These are phyloP conservation scores for Penicillium occitanis DNA, from an alignment of 2,329 filamentous ascomycete genomes.

Conservation along the genomic window DNA sequence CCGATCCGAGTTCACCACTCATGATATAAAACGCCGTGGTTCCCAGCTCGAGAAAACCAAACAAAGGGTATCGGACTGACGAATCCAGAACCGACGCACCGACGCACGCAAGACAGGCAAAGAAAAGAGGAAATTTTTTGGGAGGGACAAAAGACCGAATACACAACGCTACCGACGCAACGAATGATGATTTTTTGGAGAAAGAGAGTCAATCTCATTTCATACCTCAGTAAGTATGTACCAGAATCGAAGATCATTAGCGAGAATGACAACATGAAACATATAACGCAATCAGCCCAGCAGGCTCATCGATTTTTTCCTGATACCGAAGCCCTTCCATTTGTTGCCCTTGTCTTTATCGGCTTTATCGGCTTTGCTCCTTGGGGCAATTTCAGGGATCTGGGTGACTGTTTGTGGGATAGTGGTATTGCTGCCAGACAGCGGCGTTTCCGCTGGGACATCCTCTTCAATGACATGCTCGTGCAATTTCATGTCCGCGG, in stretches of 20 bases:
- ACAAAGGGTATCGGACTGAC: constrained; percentile 10
- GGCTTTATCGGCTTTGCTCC: constrained; percentile 14
- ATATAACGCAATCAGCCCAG: constrained; percentile 13
- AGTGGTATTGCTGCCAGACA: background rate
- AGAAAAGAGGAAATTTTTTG: background rate
- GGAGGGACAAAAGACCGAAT: constrained; percentile 7
- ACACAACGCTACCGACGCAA: constrained; percentile 6
- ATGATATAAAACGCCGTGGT: constrained; percentile 13
- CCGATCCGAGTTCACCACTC: background rate
- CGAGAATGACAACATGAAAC: background rate
- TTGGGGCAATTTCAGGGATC: background rate
- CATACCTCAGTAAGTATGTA: constrained; percentile 19
- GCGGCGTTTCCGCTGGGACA: constrained; percentile 4
- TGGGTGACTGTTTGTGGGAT: constrained; percentile 3
- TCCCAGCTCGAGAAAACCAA: background rate
- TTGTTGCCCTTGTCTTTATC: constrained; percentile 26
- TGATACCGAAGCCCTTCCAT: constrained; percentile 46
- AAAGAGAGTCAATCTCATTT: constrained; percentile 3
- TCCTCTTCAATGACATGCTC: constrained; percentile 23
- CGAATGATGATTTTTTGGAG: constrained; percentile 12
- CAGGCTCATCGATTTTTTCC: constrained; percentile 47
- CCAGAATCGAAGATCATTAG: constrained; percentile 16
- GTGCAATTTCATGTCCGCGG: constrained; percentile 15
- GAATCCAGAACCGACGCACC: background rate
- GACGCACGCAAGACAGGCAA: constrained; percentile 1